Percentiles rank a stretch among this genome's conserved stretches.
phyloP scores from a whole-genome alignment of 345 rosid genomes.

The Lepidium africanum region DNA sequence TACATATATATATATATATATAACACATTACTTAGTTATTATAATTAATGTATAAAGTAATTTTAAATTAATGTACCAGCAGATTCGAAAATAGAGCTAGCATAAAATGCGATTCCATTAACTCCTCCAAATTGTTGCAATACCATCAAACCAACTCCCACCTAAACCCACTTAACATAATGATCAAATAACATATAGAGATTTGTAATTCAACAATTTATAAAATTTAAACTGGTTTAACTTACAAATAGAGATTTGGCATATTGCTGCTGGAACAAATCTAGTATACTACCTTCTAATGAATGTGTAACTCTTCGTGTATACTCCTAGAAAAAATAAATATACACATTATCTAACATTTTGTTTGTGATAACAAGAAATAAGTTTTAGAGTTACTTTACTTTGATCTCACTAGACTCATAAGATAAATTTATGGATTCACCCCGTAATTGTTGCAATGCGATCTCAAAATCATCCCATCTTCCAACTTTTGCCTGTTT shows the following conservation, averaged over 20 bases:
- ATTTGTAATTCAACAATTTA: neutral
- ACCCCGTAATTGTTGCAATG: constrained; percentile 46
- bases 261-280: constrained; percentile 29
- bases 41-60: neutral
- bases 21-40: neutral
- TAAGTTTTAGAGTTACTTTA: constrained; percentile 1
- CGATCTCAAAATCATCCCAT: constrained; percentile 40
- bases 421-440: constrained; percentile 37
- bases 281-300: constrained; percentile 26
- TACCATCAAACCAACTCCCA: constrained; percentile 68
- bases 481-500: constrained; percentile 47
- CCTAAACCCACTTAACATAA: constrained; percentile 24
- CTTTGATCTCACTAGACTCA: constrained; percentile 56
- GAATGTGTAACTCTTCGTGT: constrained; percentile 26
- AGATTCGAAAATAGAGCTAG: constrained; percentile 42
- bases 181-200: neutral
- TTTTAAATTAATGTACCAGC: constrained; percentile 31
- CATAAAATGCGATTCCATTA: constrained; percentile 43
- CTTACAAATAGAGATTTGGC: constrained; percentile 34
- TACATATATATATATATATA: neutral
- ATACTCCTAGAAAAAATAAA: constrained; percentile 22
- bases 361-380: neutral
- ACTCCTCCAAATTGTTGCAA: constrained; percentile 85
- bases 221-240: neutral
- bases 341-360: neutral